Conservation (phyloP, 192 early-diverging fungal genomes). For the Rhizophlyctis rosea region DNA sequence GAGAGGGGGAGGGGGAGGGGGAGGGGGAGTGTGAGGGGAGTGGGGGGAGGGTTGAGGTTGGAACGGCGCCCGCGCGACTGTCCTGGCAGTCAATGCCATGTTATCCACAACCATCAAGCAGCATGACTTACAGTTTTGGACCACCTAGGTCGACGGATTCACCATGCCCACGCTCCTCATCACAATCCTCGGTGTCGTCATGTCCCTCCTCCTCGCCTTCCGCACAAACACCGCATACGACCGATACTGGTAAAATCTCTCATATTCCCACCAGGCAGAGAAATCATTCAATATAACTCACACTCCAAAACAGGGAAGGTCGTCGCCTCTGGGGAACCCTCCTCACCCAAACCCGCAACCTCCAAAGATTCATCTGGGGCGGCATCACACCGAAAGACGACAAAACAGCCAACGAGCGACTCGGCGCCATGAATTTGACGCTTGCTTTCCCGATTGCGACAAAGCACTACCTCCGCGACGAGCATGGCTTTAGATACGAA, state of each 20-base stretch:
- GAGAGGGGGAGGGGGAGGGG: no score
- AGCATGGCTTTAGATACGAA: slow-evolving; percentile 61
- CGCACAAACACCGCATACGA: slow-evolving; percentile 83
- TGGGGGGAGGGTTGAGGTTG: no score
- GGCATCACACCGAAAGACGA: slow-evolving; percentile 28
- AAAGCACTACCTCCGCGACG: slow-evolving; percentile 82
- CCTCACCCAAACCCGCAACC: slow-evolving; percentile 65
- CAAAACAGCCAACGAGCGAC: slow-evolving; percentile 48
- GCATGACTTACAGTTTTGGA: no score
- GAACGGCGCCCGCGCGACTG: no score
- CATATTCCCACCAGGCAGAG: no score
- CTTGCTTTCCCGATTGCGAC: slow-evolving; percentile 73
- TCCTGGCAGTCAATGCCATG: no score
- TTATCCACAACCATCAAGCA: no score
- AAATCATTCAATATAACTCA: no score
- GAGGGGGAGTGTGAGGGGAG: no score
- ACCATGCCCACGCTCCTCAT: no score
- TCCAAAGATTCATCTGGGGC: slow-evolving; percentile 77
- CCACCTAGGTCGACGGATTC: no score
- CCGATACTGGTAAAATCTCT: no score
- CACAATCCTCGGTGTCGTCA: slow-evolving; percentile 38
- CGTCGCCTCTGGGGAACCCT: slow-evolving; percentile 76
- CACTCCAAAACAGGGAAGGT: slow-evolving; percentile 94
- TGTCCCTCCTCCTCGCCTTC: slow-evolving; percentile 72
- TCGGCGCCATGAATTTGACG: slow-evolving; percentile 68